Evolutionary conservation across 495 filamentous ascomycete species (phyloP).

Genomic region (Annulohypoxylon moriforme): DNA sequence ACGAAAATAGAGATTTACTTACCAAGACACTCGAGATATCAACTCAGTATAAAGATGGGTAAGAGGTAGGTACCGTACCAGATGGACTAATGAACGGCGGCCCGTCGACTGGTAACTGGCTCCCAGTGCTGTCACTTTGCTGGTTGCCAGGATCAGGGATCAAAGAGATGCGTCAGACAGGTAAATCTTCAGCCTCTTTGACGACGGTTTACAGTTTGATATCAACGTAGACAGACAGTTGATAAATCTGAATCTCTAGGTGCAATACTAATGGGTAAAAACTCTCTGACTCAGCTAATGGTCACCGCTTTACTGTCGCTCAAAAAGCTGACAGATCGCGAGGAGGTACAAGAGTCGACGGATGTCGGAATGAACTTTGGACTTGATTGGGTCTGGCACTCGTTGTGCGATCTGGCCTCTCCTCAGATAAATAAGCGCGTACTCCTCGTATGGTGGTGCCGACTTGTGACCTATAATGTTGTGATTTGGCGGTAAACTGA

Average conservation of each 20-base stretch:
- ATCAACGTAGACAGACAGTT: constrained; percentile 20
- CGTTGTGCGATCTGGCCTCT: constrained; percentile 40
- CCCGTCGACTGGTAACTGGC: constrained; percentile 28
- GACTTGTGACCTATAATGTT: constrained; percentile 20
- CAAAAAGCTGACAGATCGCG: constrained; percentile 34
- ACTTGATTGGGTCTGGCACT: constrained; percentile 42
- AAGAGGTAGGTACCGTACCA: neutral
- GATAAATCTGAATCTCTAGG: constrained; percentile 22
- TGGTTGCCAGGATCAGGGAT: constrained; percentile 43
- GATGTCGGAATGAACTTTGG: constrained; percentile 37
- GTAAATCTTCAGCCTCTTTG: constrained; percentile 39
- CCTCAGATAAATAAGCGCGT: constrained; percentile 42
- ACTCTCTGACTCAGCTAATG: constrained; percentile 30
- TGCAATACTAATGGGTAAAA: constrained; percentile 6
- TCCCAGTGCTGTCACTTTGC: constrained; percentile 24
- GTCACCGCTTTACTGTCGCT: constrained; percentile 28
- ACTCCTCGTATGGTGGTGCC: constrained; percentile 33
- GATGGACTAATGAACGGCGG: constrained; percentile 26
- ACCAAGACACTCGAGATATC: constrained; percentile 18
- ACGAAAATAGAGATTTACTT: constrained; percentile 18
- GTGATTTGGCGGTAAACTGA: neutral
- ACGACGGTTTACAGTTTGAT: constrained; percentile 29
- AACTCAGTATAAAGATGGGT: constrained; percentile 8
- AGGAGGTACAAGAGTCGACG: constrained; percentile 29
- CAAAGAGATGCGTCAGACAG: constrained; percentile 27